These are phyloP conservation scores for Citrus glauca DNA, from an alignment of 345 rosid species.

Conservation along the genomic window DNA sequence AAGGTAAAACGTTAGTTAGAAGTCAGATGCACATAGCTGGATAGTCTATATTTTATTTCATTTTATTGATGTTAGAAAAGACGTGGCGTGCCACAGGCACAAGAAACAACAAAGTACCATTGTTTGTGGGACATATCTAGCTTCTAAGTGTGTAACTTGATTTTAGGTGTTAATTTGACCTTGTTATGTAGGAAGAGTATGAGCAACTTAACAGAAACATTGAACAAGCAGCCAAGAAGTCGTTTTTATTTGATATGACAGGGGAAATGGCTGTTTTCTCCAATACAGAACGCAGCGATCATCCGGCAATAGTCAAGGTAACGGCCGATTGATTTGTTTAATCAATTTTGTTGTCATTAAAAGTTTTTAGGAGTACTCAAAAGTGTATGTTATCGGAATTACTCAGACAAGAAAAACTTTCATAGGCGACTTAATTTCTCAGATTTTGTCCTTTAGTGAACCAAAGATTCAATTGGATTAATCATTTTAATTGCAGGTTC, in stretches of 20 bases:
- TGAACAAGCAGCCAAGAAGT: slow-evolving; percentile 27
- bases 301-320: slow-evolving; percentile 61
- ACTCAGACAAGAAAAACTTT: background rate
- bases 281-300: slow-evolving; percentile 33
- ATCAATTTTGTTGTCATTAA: no score
- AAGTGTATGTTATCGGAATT: no score
- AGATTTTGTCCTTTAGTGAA: background rate
- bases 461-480: background rate
- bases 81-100: background rate
- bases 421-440: no score
- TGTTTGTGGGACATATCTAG: background rate
- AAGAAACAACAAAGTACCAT: no score
- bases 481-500: slow-evolving; percentile 26
- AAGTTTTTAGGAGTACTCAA: no score
- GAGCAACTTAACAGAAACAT: slow-evolving; percentile 40
- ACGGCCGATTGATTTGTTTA: background rate
- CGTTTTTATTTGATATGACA: slow-evolving; percentile 9
- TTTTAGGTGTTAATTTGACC: background rate
- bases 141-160: background rate
- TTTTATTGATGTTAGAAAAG: background rate
- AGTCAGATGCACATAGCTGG: no score
- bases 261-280: slow-evolving; percentile 45
- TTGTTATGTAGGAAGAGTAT: slow-evolving; percentile 38
- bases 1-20: slow-evolving; percentile 35
- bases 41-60: no score